Conservation (phyloP, 1,284 basidiomycete genomes). For the Austroboletus novae-zelandiae region DNA sequence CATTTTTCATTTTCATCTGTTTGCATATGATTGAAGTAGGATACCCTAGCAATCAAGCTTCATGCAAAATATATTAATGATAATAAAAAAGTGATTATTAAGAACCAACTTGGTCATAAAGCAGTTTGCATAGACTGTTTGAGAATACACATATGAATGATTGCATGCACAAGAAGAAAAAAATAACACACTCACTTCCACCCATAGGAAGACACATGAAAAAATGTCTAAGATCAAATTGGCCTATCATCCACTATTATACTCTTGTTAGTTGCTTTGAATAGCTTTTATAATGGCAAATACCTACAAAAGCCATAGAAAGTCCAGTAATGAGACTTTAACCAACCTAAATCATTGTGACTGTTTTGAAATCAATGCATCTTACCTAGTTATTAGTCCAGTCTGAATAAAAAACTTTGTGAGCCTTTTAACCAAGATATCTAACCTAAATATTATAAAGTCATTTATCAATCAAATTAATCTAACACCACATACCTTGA, state of each 20-base stretch:
- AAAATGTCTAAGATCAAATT: conserved; percentile 18
- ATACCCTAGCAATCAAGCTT: conserved; percentile 28
- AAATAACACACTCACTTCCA: conserved; percentile 11
- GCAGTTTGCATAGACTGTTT: conserved; percentile 26
- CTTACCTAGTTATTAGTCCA: conserved; percentile 26
- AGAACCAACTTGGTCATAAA: conserved; percentile 26
- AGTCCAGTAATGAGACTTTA: conserved; percentile 15
- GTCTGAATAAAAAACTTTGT: conserved; percentile 23
- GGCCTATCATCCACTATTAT: conserved; percentile 16
- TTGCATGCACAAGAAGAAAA: not conserved
- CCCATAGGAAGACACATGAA: conserved; percentile 25
- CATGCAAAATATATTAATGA: not conserved
- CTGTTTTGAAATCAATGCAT: not conserved
- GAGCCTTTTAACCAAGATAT: conserved; percentile 15
- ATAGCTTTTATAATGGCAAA: not conserved
- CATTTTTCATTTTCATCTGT: not conserved
- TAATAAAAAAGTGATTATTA: not conserved
- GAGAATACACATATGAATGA: not conserved
- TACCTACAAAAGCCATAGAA: conserved; percentile 15
- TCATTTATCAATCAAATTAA: not conserved
- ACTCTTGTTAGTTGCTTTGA: not conserved
- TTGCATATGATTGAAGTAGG: conserved; percentile 16
- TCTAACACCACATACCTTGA: conserved; percentile 7
- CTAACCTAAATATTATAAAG: conserved; percentile 6
- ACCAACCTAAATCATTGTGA: not conserved